These are phyloP conservation scores for Solanum chacoense DNA, from an alignment of 305 asterid genomes.

Conservation along the genomic window DNA sequence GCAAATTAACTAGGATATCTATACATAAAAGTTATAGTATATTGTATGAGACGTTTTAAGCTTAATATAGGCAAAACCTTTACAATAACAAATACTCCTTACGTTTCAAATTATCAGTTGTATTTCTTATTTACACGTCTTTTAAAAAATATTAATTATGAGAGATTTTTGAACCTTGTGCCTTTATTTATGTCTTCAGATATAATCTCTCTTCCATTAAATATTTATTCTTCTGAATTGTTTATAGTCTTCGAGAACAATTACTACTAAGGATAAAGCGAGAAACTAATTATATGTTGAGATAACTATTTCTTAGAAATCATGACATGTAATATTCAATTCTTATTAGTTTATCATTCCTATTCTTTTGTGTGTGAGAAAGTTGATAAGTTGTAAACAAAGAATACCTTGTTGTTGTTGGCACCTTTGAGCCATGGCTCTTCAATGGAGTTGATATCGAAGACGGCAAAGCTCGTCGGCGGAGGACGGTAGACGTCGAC, in stretches of 20 bases:
- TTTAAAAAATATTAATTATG: fast-evolving
- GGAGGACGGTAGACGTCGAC: conserved; percentile 64
- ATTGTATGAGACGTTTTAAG: neutral
- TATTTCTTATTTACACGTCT: too few species aligned
- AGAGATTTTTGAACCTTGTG: too few species aligned
- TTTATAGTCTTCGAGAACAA: too few species aligned
- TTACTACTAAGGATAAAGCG: neutral
- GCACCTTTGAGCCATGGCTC: conserved; percentile 59
- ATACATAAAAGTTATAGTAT: neutral
- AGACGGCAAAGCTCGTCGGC: conserved; percentile 55
- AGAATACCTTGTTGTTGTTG: neutral
- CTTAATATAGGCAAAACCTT: neutral
- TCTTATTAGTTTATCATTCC: neutral
- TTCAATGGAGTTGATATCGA: conserved; percentile 57
- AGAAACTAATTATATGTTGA: neutral
- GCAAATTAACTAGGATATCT: neutral
- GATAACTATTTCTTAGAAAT: neutral
- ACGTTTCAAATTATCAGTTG: too few species aligned
- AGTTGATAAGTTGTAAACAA: neutral
- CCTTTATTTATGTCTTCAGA: too few species aligned
- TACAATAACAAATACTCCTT: neutral
- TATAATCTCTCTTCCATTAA: neutral
- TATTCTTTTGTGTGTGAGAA: neutral
- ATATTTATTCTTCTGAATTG: too few species aligned
- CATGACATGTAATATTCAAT: neutral